A percentile compares a stretch with the other conserved stretches of the same genome.
phyloP scores from a whole-genome alignment of 371 early-diverging fungal species.

The Rhizopus microsporus region DNA sequence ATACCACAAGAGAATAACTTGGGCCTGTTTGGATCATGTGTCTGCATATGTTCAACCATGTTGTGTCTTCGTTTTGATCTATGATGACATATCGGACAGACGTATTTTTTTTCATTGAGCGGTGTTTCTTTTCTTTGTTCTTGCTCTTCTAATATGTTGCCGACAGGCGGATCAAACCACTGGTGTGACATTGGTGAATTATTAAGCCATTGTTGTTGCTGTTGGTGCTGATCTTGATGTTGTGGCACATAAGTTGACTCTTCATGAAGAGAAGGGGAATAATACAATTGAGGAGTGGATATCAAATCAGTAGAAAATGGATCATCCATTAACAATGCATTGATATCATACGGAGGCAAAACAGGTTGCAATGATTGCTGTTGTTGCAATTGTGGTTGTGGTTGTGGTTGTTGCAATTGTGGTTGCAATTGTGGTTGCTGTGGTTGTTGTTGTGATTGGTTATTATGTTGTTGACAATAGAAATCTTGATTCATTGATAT shows the following conservation, averaged over 20 bases:
- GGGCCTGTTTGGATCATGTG: constrained; percentile 34
- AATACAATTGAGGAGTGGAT: constrained; percentile 1
- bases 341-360: neutral
- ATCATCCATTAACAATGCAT: neutral
- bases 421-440: neutral
- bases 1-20: constrained; percentile 24
- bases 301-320: neutral
- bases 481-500: too few relatives aligned
- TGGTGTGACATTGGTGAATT: neutral
- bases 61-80: constrained; percentile 40
- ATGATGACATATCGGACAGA: constrained; percentile 31
- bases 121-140: constrained; percentile 6
- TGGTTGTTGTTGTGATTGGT: too few relatives aligned
- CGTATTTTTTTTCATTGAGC: constrained; percentile 23
- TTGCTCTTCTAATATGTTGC: neutral
- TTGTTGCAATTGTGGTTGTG: neutral
- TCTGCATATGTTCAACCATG: constrained; percentile 34
- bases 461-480: too few relatives aligned
- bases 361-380: constrained; percentile 1
- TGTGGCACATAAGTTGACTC: neutral
- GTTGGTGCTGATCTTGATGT: neutral
- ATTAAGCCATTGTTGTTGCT: constrained; percentile 1
- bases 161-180: constrained; percentile 1
- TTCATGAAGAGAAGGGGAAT: neutral
- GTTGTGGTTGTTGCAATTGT: neutral